Evolutionary conservation across 1,284 basidiomycete species (phyloP), one percentile per base, ranked within the genome.

Genomic region (Cryptococcus sp.): DNA sequence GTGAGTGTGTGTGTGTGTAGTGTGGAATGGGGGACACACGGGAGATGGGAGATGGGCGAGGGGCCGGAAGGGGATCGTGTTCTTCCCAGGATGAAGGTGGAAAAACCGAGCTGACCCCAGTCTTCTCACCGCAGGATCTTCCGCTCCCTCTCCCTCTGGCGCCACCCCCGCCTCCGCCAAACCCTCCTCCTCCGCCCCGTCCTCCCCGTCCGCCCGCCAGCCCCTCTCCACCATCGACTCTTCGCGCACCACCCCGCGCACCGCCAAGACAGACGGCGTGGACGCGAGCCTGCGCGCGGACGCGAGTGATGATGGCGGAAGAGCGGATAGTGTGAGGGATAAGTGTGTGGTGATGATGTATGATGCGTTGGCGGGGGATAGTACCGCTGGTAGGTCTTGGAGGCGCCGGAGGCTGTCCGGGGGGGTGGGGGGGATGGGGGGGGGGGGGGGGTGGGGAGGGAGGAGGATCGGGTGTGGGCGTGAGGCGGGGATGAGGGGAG

Each of bases 331-430:
- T 7, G 66, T 77, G 8, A 82, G 95, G 51, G 89, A 96, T 76
- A 91, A 87, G 68, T 97, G 94, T 72, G 82, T 88, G 18, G 88
- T 91, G 71, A 83, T 98, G 70, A 82, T 97, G 18, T 98, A 98
- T 71, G 89, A 97, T 71, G 88, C 91, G 15, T 82, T 99, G 40
- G 89, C 87, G 1, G 82, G 78, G 50, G 91, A 95, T 76, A 91
- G 90, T 38, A 84, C 83, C 50, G 87, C 89, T 58, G 88, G 92
- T 94, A 68, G 77, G 91, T 86, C 6, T 46, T 33, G 28, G 28
- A 20, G 35, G 23, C 20, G 15, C n/a, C 38, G 6, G 9, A 21
- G n/a, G n/a, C n/a, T n/a, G n/a, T n/a, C n/a, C n/a, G n/a, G n/a
- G n/a, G n/a, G n/a, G 28, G 28, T 5, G 5, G 28, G 9, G 28